Percentiles rank a stretch among this genome's conserved stretches.
Conservation (phyloP, 805 yeast species). For the Candida suzukii region DNA sequence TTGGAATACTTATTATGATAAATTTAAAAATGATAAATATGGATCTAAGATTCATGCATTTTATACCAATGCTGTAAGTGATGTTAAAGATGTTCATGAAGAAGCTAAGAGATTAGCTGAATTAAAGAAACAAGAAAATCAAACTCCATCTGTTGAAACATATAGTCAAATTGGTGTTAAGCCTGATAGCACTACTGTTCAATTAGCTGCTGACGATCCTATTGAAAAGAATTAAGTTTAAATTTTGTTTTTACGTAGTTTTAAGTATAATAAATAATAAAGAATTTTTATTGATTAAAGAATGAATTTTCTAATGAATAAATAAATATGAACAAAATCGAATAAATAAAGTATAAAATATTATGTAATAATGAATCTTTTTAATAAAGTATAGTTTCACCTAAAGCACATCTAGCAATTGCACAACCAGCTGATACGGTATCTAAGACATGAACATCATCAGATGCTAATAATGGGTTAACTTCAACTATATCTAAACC, state of each 20-base stretch:
- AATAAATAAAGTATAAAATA: too few relatives aligned
- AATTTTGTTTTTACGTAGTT: not conserved
- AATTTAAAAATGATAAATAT: conserved; percentile 35
- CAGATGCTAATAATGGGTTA: conserved; percentile 81
- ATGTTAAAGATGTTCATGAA: conserved; percentile 57
- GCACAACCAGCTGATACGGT: conserved; percentile 90
- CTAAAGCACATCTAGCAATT: conserved; percentile 87
- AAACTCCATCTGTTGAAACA: conserved; percentile 2
- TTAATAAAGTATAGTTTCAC: conserved; percentile 68
- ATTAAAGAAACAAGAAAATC: conserved; percentile 31
- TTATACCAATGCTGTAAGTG: conserved; percentile 48
- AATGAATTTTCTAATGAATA: too few relatives aligned
- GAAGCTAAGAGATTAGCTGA: conserved; percentile 71
- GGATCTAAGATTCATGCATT: conserved; percentile 58
- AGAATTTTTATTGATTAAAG: too few relatives aligned
- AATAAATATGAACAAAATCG: not conserved
- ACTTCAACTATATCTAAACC: conserved; percentile 92
- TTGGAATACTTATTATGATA: conserved; percentile 38
- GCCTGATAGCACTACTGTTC: conserved; percentile 13
- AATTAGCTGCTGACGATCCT: conserved; percentile 18
- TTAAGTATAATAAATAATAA: not conserved
- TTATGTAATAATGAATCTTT: not conserved
- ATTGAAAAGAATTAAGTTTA: conserved; percentile 6
- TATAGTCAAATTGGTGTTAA: conserved; percentile 10
- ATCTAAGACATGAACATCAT: conserved; percentile 67